These are phyloP conservation scores for Chytriomyces sp. DNA, from an alignment of 192 early-diverging fungal genomes.

Conservation along the genomic window DNA sequence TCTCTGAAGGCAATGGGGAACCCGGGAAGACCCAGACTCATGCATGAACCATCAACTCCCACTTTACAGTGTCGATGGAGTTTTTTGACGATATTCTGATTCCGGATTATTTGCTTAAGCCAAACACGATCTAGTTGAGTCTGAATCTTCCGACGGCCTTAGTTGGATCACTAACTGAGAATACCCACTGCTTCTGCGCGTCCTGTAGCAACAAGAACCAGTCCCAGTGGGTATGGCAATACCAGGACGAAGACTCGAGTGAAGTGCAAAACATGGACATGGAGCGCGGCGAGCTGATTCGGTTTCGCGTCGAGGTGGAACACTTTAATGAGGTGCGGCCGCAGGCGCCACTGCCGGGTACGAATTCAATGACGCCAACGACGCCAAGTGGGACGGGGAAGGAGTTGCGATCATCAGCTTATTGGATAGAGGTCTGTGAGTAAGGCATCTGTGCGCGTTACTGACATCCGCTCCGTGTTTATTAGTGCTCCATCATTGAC, in stretches of 20 bases:
- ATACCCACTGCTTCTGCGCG: neutral
- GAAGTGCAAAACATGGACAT: slow-evolving; percentile 69
- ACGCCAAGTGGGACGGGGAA: slow-evolving; percentile 45
- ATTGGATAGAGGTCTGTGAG: slow-evolving; percentile 52
- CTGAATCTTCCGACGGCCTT: neutral
- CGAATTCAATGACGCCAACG: neutral
- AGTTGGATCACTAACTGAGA: too few species aligned
- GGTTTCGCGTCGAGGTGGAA: slow-evolving; percentile 75
- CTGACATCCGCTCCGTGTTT: neutral
- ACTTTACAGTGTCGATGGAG: slow-evolving; percentile 67
- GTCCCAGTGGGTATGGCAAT: slow-evolving; percentile 86
- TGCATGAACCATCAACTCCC: neutral
- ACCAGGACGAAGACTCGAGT: slow-evolving; percentile 57
- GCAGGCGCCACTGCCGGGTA: neutral
- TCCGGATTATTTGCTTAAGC: slow-evolving; percentile 64
- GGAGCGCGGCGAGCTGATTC: slow-evolving; percentile 76
- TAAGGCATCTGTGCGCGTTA: neutral
- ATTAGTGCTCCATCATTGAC: slow-evolving; percentile 65
- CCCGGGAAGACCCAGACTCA: neutral
- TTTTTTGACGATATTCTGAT: slow-evolving; percentile 94
- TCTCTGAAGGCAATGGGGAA: neutral
- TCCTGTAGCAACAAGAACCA: slow-evolving; percentile 60
- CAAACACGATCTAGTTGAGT: slow-evolving; percentile 42
- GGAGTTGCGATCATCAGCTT: slow-evolving; percentile 45
- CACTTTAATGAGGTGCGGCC: slow-evolving; percentile 78